These are phyloP conservation scores for Suillus ampliporus DNA, from an alignment of 768 basidiomycete genomes.

Conservation along the genomic window DNA sequence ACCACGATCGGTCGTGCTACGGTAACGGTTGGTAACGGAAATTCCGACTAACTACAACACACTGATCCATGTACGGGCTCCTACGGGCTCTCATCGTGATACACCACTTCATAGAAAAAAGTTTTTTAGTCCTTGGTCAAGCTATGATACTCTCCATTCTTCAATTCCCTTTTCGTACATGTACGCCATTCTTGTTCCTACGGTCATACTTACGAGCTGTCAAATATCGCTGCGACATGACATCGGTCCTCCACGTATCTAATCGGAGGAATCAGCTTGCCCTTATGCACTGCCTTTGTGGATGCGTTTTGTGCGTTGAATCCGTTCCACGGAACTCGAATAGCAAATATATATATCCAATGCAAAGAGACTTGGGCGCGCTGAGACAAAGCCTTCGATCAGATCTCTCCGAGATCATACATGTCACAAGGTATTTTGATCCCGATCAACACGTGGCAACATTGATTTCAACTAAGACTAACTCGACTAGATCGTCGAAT, in stretches of 20 bases:
- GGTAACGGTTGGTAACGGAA: not conserved
- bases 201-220: not conserved
- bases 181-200: not conserved
- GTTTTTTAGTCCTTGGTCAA: not conserved
- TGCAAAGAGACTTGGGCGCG: not conserved
- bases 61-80: too few relatives aligned
- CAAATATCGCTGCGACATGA: not conserved
- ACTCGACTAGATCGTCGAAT: not conserved
- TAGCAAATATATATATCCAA: not conserved
- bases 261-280: too few relatives aligned
- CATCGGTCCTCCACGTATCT: too few relatives aligned
- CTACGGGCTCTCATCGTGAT: not conserved
- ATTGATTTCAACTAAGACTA: too few relatives aligned
- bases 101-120: not conserved
- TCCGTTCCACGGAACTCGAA: too few relatives aligned
- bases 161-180: not conserved
- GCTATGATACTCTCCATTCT: not conserved
- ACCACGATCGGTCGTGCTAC: not conserved
- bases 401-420: not conserved
- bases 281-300: too few relatives aligned
- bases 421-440: not conserved
- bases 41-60: too few relatives aligned
- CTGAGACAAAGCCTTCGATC: not conserved
- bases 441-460: constrained; percentile 4
- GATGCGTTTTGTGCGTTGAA: too few relatives aligned